A percentile compares a stretch with the other conserved stretches of the same genome.
phyloP scores from a whole-genome alignment of 306 rosid species.

The Trichosanthes truncata region DNA sequence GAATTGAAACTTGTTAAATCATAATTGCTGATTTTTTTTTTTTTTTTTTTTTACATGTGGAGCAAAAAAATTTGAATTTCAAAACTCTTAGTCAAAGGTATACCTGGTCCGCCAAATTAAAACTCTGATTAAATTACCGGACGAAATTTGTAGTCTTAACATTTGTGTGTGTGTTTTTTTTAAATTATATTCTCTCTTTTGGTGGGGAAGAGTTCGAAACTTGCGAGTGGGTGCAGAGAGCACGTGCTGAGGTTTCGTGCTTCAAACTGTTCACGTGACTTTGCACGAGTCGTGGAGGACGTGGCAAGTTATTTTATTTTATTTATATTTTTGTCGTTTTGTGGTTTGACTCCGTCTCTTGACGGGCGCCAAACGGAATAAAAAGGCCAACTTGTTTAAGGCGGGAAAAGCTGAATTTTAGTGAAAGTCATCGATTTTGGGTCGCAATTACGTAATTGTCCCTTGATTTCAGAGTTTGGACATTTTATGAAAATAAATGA shows the following conservation, averaged over 20 bases:
- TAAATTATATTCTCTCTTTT: background rate
- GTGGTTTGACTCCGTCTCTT: slow-evolving; percentile 16
- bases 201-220: background rate
- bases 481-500: background rate
- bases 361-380: background rate
- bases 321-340: background rate
- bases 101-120: no score
- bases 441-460: background rate
- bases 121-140: no score
- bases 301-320: background rate
- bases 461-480: background rate
- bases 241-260: background rate
- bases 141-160: no score
- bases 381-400: background rate
- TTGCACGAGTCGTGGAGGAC: slow-evolving; percentile 11
- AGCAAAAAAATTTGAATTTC: no score
- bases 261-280: background rate
- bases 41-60: no score
- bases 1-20: no score
- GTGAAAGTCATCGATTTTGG: background rate
- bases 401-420: slow-evolving; percentile 4
- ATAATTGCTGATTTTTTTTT: no score
- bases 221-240: background rate
- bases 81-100: no score
- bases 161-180: no score